phyloP scores from a whole-genome alignment of 2,329 filamentous ascomycete genomes.

The Lojkania enalia region DNA sequence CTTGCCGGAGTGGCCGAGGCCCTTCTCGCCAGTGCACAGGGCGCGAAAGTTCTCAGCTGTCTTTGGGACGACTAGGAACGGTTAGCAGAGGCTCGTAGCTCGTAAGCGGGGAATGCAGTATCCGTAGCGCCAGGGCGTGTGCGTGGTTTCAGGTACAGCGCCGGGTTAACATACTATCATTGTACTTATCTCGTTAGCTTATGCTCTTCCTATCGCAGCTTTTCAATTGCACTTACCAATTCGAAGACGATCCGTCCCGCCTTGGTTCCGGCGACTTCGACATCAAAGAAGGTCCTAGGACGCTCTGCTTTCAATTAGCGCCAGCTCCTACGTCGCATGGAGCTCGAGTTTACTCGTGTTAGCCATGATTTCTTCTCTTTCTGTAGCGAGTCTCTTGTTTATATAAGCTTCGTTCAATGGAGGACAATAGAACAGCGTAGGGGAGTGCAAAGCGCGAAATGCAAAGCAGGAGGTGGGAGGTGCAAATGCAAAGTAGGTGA shows the following conservation, averaged over 20 bases:
- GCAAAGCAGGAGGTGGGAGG: too few species aligned
- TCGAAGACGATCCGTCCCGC: conserved; percentile 85
- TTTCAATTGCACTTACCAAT: conserved; percentile 59
- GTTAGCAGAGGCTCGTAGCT: conserved; percentile 9
- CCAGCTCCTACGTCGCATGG: background rate
- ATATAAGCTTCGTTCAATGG: too few species aligned
- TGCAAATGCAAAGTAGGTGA: too few species aligned
- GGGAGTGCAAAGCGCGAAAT: too few species aligned
- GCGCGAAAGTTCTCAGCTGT: conserved; percentile 95
- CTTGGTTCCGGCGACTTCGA: conserved; percentile 73
- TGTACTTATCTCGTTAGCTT: conserved; percentile 40
- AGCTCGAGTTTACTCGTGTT: conserved; percentile 23
- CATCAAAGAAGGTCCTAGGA: conserved; percentile 89
- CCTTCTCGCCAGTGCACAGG: conserved; percentile 94
- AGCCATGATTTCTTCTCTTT: conserved; percentile 33
- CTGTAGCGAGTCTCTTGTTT: too few species aligned
- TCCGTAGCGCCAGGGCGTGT: background rate
- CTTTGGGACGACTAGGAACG: conserved; percentile 72
- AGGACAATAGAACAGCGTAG: too few species aligned
- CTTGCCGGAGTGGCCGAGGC: conserved; percentile 76
- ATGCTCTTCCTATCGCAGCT: background rate
- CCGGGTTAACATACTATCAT: conserved; percentile 41
- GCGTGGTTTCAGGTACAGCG: background rate
- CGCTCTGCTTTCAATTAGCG: conserved; percentile 53
- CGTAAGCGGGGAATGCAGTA: too few species aligned